Evolutionary conservation across 768 basidiomycete genomes (phyloP).

Genomic region (Termitomyces sp.): DNA sequence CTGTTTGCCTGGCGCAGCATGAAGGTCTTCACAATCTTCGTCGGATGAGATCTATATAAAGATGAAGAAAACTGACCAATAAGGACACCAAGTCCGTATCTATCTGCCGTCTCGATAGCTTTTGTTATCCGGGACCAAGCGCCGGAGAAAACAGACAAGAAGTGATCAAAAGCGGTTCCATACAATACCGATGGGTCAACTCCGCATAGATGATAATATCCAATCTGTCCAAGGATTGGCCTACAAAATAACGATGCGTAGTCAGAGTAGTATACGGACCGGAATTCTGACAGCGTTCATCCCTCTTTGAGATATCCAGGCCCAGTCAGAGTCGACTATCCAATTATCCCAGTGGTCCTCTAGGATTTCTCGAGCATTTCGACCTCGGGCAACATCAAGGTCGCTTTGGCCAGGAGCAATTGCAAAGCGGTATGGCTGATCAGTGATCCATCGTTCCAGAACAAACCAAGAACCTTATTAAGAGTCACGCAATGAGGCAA

Average conservation of each 20-base stretch:
- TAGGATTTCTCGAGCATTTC: constrained; percentile 36
- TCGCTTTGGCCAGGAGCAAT: constrained; percentile 56
- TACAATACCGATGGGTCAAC: constrained; percentile 50
- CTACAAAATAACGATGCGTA: background rate
- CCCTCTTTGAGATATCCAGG: constrained; percentile 49
- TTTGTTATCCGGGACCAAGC: constrained; percentile 62
- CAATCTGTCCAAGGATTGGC: constrained; percentile 40
- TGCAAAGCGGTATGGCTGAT: constrained; percentile 51
- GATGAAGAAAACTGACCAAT: constrained; percentile 39
- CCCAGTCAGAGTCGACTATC: constrained; percentile 61
- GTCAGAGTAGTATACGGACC: constrained; percentile 33
- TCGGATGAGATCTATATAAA: background rate
- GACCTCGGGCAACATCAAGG: constrained; percentile 61
- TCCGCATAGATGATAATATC: constrained; percentile 66
- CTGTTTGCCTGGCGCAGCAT: constrained; percentile 73
- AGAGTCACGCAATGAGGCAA: background rate
- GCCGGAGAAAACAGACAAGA: constrained; percentile 45
- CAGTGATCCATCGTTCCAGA: constrained; percentile 71
- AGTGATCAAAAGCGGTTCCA: constrained; percentile 60
- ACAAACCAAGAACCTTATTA: constrained; percentile 70
- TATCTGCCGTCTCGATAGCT: constrained; percentile 54
- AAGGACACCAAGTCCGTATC: constrained; percentile 63
- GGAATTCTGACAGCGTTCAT: constrained; percentile 58
- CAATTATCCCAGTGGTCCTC: constrained; percentile 75
- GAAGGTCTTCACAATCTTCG: constrained; percentile 43